Percentiles rank a stretch among this genome's conserved stretches.
phyloP scores from a whole-genome alignment of 305 asterid genomes.

The Fraxinus velutina region DNA sequence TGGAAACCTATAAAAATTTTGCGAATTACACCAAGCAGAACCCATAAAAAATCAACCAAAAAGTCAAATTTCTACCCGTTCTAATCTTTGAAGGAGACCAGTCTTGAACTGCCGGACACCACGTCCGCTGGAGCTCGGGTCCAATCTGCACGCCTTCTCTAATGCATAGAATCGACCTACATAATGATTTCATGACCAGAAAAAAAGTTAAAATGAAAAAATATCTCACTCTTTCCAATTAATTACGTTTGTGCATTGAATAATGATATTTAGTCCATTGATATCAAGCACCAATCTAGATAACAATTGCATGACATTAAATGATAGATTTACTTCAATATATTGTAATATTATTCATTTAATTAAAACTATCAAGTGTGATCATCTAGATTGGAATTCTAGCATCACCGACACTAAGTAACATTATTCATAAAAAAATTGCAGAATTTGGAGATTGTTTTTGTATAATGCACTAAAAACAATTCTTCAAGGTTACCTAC shows the following conservation, averaged over 20 bases:
- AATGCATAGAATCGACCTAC: constrained; percentile 95
- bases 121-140: constrained; percentile 87
- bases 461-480: background rate
- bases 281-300: background rate
- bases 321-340: background rate
- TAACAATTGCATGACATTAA: too few relatives aligned
- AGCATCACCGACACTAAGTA: background rate
- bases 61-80: constrained; percentile 49
- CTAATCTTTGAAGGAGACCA: constrained; percentile 85
- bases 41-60: background rate
- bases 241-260: background rate
- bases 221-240: background rate
- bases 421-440: background rate
- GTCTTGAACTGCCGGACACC: constrained; percentile 98
- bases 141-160: constrained; percentile 95
- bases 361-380: background rate
- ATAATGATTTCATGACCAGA: background rate
- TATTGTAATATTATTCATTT: background rate
- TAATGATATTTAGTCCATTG: background rate
- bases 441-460: background rate
- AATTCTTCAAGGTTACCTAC: background rate
- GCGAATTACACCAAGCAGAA: background rate
- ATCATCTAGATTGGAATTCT: background rate
- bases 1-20: background rate
- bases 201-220: background rate